These are phyloP conservation scores for Pythium coloratum DNA, from an alignment of 352 stramenopile species.

Conservation along the genomic window DNA sequence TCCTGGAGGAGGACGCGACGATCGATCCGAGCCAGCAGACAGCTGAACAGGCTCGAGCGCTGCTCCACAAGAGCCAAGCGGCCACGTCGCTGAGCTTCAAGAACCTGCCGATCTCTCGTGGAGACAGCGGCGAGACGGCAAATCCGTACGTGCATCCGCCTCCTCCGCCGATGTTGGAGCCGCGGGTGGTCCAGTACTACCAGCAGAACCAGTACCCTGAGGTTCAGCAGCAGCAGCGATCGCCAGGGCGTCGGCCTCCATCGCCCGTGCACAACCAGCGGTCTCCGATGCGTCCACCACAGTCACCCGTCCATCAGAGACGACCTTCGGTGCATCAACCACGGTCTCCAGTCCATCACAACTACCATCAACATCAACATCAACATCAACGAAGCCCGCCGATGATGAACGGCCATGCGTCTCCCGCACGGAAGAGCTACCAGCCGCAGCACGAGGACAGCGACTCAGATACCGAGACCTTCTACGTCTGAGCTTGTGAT, in stretches of 20 bases:
- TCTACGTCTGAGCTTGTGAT: conserved; percentile 12
- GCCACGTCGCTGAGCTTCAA: conserved; percentile 14
- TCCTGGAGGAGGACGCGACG: conserved; percentile 23
- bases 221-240: conserved; percentile 5
- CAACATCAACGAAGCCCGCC: not conserved
- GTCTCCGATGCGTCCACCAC: conserved; percentile 2
- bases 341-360: not conserved
- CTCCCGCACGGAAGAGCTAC: not conserved
- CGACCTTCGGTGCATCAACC: not conserved
- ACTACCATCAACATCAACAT: conserved; percentile 1
- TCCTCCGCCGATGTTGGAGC: conserved; percentile 3
- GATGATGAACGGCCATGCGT: not conserved
- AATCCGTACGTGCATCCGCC: conserved; percentile 20
- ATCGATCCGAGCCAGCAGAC: conserved; percentile 21
- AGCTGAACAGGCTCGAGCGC: conserved; percentile 19
- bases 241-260: not conserved
- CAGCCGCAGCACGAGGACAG: conserved; percentile 5
- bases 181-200: not conserved
- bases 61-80: conserved; percentile 24
- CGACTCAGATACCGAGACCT: conserved; percentile 17
- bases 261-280: conserved; percentile 2
- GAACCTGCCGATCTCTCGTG: conserved; percentile 5
- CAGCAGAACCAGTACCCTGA: conserved; percentile 1
- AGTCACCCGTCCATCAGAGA: not conserved
- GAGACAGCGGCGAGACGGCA: conserved; percentile 8